These are phyloP conservation scores for Aspergillus unguis DNA, from an alignment of 2,329 filamentous ascomycete species.

Conservation along the genomic window DNA sequence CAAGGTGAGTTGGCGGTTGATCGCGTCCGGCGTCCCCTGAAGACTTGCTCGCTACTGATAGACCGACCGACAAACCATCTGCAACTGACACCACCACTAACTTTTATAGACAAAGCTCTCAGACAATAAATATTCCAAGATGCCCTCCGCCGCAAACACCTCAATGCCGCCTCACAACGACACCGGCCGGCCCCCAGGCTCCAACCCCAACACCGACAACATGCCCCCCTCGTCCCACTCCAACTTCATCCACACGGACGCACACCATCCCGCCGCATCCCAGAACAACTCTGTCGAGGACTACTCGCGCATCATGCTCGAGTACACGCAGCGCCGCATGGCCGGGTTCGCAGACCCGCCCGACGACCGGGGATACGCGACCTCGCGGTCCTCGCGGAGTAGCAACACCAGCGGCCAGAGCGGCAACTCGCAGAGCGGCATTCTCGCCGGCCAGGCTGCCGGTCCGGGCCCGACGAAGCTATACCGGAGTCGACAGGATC, in stretches of 20 bases:
- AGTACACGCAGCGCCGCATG: slow-evolving; percentile 39
- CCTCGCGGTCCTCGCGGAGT: slow-evolving; percentile 30
- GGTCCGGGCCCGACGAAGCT: slow-evolving; percentile 9
- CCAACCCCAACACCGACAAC: slow-evolving; percentile 14
- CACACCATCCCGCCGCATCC: background rate
- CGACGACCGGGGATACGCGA: slow-evolving; percentile 16
- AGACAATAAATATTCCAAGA: background rate
- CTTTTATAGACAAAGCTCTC: too few species aligned
- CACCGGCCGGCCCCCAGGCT: background rate
- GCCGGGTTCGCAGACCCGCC: slow-evolving; percentile 28
- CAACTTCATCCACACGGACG: background rate
- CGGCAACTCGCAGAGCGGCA: slow-evolving; percentile 19
- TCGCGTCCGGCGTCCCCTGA: too few species aligned
- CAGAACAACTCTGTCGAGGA: slow-evolving; percentile 31
- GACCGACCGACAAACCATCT: too few species aligned
- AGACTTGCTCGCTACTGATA: too few species aligned
- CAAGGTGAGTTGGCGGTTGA: too few species aligned
- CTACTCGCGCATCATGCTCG: slow-evolving; percentile 39
- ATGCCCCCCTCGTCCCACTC: slow-evolving; percentile 14
- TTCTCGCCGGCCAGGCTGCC: slow-evolving; percentile 21
- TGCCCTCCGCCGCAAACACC: background rate
- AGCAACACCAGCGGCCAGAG: slow-evolving; percentile 29
- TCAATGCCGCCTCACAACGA: slow-evolving; percentile 16
- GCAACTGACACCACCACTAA: too few species aligned
- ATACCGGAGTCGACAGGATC: too few species aligned